Percentiles rank a stretch among this genome's conserved stretches.
phyloP scores from a whole-genome alignment of 805 yeast species.

The Ogataea pignaliae region DNA sequence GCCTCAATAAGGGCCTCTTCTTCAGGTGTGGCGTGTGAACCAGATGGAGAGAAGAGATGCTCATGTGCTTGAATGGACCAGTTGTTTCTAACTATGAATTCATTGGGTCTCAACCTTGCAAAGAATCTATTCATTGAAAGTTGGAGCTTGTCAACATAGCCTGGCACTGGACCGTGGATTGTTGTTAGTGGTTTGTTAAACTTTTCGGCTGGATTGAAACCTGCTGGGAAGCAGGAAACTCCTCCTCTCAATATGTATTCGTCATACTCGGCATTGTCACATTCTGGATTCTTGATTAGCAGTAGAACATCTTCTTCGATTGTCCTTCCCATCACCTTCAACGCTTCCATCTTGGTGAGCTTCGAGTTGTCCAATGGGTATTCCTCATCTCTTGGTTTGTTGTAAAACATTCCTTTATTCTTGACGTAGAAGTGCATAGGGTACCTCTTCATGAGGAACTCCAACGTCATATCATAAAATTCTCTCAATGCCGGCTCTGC shows the following conservation, averaged over 20 bases:
- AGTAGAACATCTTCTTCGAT: conserved; percentile 65
- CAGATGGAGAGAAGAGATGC: conserved; percentile 41
- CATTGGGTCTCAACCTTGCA: conserved; percentile 46
- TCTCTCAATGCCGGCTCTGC: conserved; percentile 41
- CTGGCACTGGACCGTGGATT: conserved; percentile 73
- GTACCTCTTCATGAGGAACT: conserved; percentile 42
- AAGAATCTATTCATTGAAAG: conserved; percentile 67
- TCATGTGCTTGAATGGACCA: conserved; percentile 68
- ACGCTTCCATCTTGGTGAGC: conserved; percentile 10
- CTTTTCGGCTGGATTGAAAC: conserved; percentile 59
- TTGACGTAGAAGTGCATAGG: conserved; percentile 45
- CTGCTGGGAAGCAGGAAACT: conserved; percentile 62
- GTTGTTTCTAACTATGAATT: conserved; percentile 59
- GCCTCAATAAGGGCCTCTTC: conserved; percentile 32
- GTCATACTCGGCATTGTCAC: conserved; percentile 33
- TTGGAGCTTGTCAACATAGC: conserved; percentile 50
- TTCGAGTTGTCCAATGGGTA: conserved; percentile 30
- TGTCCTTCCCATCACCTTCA: conserved; percentile 19
- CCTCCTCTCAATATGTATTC: conserved; percentile 60
- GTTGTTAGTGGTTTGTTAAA: conserved; percentile 50
- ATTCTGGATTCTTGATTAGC: conserved; percentile 36
- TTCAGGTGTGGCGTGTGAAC: conserved; percentile 35
- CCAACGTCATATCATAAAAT: conserved; percentile 35
- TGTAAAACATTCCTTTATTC: conserved; percentile 24
- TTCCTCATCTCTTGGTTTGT: conserved; percentile 37